Evolutionary conservation across 2,329 filamentous ascomycete genomes (phyloP).

Genomic region (Diplodia mutila): DNA sequence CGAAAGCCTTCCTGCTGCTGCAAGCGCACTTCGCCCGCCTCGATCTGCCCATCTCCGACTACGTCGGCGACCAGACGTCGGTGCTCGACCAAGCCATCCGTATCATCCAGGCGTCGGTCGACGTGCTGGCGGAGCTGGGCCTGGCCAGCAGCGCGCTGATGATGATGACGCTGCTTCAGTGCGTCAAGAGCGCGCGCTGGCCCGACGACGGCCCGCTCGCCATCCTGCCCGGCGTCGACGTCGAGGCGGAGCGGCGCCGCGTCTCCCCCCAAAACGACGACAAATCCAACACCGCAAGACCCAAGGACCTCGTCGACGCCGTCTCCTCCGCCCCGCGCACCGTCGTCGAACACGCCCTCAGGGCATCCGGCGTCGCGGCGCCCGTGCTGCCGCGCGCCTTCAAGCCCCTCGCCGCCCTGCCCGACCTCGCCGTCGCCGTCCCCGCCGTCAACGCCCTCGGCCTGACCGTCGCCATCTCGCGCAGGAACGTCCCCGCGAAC

Average conservation of each 20-base stretch:
- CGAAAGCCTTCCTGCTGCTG: conserved; percentile 91
- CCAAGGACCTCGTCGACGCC: conserved; percentile 45
- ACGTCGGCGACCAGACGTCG: conserved; percentile 86
- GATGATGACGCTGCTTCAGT: conserved; percentile 87
- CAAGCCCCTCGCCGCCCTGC: conserved; percentile 68
- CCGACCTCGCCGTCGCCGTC: conserved; percentile 67
- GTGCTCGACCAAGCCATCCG: conserved; percentile 96
- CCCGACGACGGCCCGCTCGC: conserved; percentile 77
- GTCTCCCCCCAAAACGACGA: too few relatives aligned
- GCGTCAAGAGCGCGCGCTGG: conserved; percentile 92
- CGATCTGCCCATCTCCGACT: conserved; percentile 91
- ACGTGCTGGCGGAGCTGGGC: conserved; percentile 89
- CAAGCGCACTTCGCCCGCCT: conserved; percentile 95
- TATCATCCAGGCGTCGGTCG: conserved; percentile 93
- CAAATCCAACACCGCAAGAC: conserved; percentile 33
- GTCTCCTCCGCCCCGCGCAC: conserved; percentile 32
- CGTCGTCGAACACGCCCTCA: conserved; percentile 44
- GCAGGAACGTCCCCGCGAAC: conserved; percentile 66
- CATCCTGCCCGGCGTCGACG: conserved; percentile 74
- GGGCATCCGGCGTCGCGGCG: conserved; percentile 56
- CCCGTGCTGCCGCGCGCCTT: conserved; percentile 55
- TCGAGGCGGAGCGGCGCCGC: conserved; percentile 48
- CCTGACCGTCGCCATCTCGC: conserved; percentile 65
- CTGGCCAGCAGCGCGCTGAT: conserved; percentile 74
- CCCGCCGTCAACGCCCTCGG: conserved; percentile 64